Conservation (phyloP, 2,329 filamentous ascomycete genomes). For the Talaromyces sp. region DNA sequence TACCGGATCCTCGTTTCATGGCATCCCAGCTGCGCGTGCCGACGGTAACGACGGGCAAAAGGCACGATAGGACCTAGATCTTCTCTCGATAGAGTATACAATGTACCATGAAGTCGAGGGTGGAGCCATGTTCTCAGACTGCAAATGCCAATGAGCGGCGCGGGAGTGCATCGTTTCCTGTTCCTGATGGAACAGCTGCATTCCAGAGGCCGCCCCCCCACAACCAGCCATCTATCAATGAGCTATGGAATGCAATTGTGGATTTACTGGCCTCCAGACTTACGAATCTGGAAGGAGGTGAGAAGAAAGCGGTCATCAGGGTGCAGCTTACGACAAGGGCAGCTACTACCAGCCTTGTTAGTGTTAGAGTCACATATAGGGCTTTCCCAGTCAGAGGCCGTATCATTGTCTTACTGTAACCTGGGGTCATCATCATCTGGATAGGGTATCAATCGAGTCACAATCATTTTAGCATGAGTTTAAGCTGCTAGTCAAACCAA, state of each 20-base stretch:
- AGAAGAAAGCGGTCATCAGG: not conserved
- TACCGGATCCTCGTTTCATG: not conserved
- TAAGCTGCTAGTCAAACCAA: not conserved
- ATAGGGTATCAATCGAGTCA: not conserved
- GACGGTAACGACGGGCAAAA: not conserved
- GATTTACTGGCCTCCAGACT: not conserved
- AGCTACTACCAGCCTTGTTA: not conserved
- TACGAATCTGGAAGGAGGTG: not conserved
- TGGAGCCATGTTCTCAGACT: not conserved
- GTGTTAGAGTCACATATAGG: slow-evolving; percentile 10
- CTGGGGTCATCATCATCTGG: not conserved
- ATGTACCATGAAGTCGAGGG: not conserved
- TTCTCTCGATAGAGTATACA: not conserved
- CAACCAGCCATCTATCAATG: slow-evolving; percentile 11
- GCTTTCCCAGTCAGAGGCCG: not conserved
- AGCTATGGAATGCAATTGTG: slow-evolving; percentile 17
- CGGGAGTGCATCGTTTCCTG: slow-evolving; percentile 8
- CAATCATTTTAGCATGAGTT: not conserved
- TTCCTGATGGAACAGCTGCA: slow-evolving; percentile 5
- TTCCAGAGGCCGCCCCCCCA: slow-evolving; percentile 15
- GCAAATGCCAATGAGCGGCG: slow-evolving; percentile 7
- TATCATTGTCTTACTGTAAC: slow-evolving; percentile 10
- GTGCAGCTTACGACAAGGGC: not conserved
- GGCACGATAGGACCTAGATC: not conserved
- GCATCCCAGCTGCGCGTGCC: not conserved